A percentile compares a stretch with the other conserved stretches of the same genome.
Evolutionary conservation across 75 land plant species (phyloP).

Genomic region (Ceratopteris richardii): DNA sequence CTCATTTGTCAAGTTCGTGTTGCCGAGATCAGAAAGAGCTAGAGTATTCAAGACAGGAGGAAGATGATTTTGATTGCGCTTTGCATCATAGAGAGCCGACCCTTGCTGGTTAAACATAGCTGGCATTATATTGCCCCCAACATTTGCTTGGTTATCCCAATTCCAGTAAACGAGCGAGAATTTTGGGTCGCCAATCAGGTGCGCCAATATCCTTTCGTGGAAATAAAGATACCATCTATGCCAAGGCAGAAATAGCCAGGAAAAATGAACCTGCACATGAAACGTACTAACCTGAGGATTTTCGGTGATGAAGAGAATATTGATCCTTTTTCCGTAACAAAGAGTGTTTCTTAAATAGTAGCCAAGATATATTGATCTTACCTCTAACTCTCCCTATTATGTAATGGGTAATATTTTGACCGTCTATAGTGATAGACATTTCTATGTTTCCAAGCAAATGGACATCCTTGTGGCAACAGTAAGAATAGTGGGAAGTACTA

Average conservation of each 20-base stretch:
- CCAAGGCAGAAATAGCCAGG: slow-evolving; percentile 69
- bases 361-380: no score
- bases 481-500: no score
- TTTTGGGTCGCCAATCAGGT: slow-evolving; percentile 33
- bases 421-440: no score
- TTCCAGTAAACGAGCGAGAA: slow-evolving; percentile 51
- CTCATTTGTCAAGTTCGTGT: slow-evolving; percentile 3
- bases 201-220: slow-evolving; percentile 26
- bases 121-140: slow-evolving; percentile 15
- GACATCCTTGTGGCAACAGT: no score
- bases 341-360: no score
- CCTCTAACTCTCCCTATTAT: no score
- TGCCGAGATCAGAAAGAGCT: slow-evolving; percentile 1
- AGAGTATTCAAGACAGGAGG: slow-evolving; percentile 12
- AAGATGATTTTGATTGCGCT: slow-evolving; percentile 5
- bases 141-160: slow-evolving; percentile 27
- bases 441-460: no score
- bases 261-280: slow-evolving; percentile 47
- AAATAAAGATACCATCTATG: slow-evolving; percentile 22
- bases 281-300: no score
- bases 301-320: no score
- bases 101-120: slow-evolving; percentile 2
- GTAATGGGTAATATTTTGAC: no score
- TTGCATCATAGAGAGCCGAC: background rate
- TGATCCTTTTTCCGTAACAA: no score